Conservation (phyloP, 345 rosid genomes). For the Populus alba region DNA sequence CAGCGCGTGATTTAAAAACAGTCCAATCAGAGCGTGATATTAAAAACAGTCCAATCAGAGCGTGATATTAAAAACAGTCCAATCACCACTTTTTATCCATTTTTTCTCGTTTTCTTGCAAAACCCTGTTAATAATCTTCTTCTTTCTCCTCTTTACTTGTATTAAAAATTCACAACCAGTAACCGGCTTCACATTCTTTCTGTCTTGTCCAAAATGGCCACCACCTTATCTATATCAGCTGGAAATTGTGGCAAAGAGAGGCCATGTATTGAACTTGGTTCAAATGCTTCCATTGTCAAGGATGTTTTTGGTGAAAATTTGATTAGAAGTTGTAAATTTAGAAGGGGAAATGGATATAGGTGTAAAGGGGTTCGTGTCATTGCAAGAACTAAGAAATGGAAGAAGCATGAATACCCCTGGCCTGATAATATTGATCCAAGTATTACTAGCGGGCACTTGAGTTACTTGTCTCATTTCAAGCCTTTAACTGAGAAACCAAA, state of each 20-base stretch:
- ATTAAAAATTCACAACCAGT: too few species aligned
- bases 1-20: neutral
- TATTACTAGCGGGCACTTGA: conserved; percentile 78
- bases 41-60: neutral
- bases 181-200: too few species aligned
- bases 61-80: neutral
- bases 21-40: conserved; percentile 2
- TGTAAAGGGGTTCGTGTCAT: conserved; percentile 31
- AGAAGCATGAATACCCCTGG: conserved; percentile 94
- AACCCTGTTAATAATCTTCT: too few species aligned
- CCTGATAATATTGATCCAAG: conserved; percentile 86
- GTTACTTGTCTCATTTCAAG: conserved; percentile 76
- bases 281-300: neutral
- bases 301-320: neutral
- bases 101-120: too few species aligned
- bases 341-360: conserved; percentile 5
- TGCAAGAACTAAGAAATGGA: conserved; percentile 67
- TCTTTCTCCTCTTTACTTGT: too few species aligned
- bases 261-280: conserved; percentile 24
- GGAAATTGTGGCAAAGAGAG: conserved; percentile 25
- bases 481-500: conserved; percentile 67
- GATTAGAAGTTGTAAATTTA: conserved; percentile 10
- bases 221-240: conserved; percentile 23
- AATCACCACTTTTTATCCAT: too few species aligned
- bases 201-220: conserved; percentile 2